A percentile compares a stretch with the other conserved stretches of the same genome.
These are phyloP conservation scores for Aspergillus phoenicis DNA, from an alignment of 2,329 filamentous ascomycete genomes.

Conservation along the genomic window DNA sequence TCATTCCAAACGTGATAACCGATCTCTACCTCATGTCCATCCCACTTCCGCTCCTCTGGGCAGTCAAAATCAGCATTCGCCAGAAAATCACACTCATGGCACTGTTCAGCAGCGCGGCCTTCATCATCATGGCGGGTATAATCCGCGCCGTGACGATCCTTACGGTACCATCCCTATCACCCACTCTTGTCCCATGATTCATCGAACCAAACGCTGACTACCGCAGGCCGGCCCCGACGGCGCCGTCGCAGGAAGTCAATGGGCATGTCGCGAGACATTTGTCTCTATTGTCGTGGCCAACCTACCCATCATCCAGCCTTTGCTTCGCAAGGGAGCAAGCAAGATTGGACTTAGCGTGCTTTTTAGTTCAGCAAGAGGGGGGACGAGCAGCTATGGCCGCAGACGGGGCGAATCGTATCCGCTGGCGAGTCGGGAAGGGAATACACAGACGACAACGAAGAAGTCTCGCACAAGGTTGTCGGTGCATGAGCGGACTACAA, in stretches of 20 bases:
- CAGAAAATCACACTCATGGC: constrained; percentile 55
- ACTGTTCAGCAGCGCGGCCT: constrained; percentile 57
- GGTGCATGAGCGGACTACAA: constrained; percentile 7
- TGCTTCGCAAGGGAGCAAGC: constrained; percentile 29
- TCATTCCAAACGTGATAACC: constrained; percentile 56
- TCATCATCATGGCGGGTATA: constrained; percentile 56
- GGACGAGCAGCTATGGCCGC: constrained; percentile 10
- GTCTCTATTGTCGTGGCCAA: constrained; percentile 47
- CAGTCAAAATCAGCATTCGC: constrained; percentile 48
- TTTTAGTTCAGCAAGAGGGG: constrained; percentile 23
- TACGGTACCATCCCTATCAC: constrained; percentile 24
- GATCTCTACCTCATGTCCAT: constrained; percentile 62
- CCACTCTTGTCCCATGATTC: neutral
- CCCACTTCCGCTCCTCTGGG: constrained; percentile 60
- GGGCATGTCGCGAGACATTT: constrained; percentile 48
- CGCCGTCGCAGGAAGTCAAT: constrained; percentile 41
- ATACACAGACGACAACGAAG: neutral
- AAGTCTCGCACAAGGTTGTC: constrained; percentile 8
- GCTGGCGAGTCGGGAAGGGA: constrained; percentile 19
- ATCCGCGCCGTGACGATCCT: constrained; percentile 55
- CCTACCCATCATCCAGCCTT: constrained; percentile 43
- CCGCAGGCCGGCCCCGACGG: constrained; percentile 36
- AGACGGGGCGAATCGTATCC: constrained; percentile 21
- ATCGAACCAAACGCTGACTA: neutral
- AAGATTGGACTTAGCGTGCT: constrained; percentile 31